phyloP scores from a whole-genome alignment of 148 eudicot species.

The Rhododendron vialii region DNA sequence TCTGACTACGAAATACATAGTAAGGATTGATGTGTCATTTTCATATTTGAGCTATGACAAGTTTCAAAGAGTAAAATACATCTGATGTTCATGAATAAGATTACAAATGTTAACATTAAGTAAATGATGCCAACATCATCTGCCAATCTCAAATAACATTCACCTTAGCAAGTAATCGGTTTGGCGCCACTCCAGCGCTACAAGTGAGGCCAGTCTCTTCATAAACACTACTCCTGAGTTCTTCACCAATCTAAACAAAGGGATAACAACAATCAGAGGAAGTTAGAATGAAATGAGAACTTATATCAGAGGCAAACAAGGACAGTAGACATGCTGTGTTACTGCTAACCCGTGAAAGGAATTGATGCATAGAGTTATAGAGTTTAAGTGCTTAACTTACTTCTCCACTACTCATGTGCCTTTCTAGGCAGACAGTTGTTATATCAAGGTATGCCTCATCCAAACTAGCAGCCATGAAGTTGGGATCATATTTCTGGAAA shows the following conservation, averaged over 20 bases:
- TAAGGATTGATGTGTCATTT: neutral
- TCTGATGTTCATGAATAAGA: neutral
- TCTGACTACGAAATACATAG: neutral
- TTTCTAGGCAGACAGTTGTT: conserved; percentile 74
- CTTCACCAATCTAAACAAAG: conserved; percentile 73
- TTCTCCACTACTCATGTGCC: conserved; percentile 55
- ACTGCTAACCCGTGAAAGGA: neutral
- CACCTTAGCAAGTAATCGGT: conserved; percentile 85
- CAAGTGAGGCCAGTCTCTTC: conserved; percentile 94
- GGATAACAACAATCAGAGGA: conserved; percentile 5
- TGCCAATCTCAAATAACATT: neutral
- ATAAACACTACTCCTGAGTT: conserved; percentile 66
- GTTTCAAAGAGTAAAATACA: neutral
- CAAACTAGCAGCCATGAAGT: conserved; percentile 85
- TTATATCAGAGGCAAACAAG: neutral
- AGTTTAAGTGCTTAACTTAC: conserved; percentile 33
- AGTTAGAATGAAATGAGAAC: neutral
- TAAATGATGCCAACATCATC: neutral
- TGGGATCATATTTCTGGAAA: conserved; percentile 69
- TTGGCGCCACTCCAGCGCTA: conserved; percentile 96
- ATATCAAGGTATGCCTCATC: conserved; percentile 98
- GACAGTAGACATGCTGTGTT: neutral
- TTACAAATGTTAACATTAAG: neutral
- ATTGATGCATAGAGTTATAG: neutral
- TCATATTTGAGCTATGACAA: neutral